A percentile compares a stretch with the other conserved stretches of the same genome.
phyloP scores from a whole-genome alignment of 169 alveolate genomes.

The Plasmodium falciparum region DNA sequence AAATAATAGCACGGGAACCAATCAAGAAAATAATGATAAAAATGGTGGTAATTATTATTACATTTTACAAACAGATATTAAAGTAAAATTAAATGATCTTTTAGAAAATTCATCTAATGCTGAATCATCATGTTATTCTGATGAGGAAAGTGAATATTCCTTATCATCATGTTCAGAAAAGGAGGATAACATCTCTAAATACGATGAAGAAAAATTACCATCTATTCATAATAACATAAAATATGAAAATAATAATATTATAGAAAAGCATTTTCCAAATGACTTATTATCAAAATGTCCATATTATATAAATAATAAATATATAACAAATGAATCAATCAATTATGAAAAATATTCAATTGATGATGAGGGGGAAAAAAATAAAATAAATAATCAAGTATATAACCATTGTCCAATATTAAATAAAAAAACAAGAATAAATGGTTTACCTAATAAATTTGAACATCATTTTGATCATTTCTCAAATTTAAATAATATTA shows the following conservation, averaged over 20 bases:
- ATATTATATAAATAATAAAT: too few species aligned
- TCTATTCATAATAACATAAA: background rate
- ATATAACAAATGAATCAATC: too few species aligned
- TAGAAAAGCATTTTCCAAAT: too few species aligned
- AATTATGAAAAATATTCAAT: too few species aligned
- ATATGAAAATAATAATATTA: background rate
- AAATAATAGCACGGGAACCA: too few species aligned
- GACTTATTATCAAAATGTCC: too few species aligned
- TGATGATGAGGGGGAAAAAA: too few species aligned
- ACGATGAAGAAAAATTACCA: background rate
- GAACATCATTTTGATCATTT: too few species aligned
- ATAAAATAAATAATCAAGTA: too few species aligned
- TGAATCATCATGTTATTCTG: constrained; percentile 15
- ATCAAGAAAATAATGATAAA: background rate
- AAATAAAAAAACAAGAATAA: background rate
- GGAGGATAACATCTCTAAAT: too few species aligned
- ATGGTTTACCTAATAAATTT: background rate
- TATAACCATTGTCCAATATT: too few species aligned
- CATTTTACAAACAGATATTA: constrained; percentile 11
- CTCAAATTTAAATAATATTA: constrained; percentile 28
- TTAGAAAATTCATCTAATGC: constrained; percentile 45
- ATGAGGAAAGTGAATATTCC: constrained; percentile 10
- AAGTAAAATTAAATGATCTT: constrained; percentile 39
- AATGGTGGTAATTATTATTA: background rate
- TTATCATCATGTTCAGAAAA: constrained; percentile 13